These are phyloP conservation scores for Pseudogymnoascus sp. DNA, from an alignment of 2,329 filamentous ascomycete species.

Conservation along the genomic window DNA sequence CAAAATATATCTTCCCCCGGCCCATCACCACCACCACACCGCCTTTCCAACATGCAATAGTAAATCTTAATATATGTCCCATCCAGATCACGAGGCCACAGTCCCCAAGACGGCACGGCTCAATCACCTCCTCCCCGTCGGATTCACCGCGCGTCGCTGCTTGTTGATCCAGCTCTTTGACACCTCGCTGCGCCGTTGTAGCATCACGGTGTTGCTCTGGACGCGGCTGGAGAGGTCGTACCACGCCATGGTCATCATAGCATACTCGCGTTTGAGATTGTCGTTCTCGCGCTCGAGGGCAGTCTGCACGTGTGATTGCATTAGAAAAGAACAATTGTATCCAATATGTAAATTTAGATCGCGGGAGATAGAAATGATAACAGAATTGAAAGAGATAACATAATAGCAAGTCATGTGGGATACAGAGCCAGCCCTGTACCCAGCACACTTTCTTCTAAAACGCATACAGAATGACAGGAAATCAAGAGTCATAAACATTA, in stretches of 20 bases:
- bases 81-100: neutral
- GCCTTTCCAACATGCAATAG: neutral
- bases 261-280: conserved; percentile 69
- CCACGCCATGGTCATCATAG: conserved; percentile 75
- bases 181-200: conserved; percentile 65
- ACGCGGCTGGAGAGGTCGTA: conserved; percentile 71
- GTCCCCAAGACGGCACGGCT: neutral
- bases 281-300: conserved; percentile 23
- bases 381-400: neutral
- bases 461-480: neutral
- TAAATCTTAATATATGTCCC: conserved; percentile 1
- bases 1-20: neutral
- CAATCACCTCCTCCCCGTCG: conserved; percentile 24
- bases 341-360: neutral
- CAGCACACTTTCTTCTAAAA: neutral
- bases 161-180: conserved; percentile 79
- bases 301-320: neutral
- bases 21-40: neutral
- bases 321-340: neutral
- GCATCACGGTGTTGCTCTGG: conserved; percentile 73
- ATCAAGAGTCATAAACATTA: neutral
- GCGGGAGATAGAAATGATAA: neutral
- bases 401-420: neutral
- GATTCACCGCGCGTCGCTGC: conserved; percentile 63
- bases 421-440: neutral